Evolutionary conservation across 2,329 filamentous ascomycete genomes (phyloP), one percentile per base, ranked within the genome.

Genomic region (Scytalidium sp.): DNA sequence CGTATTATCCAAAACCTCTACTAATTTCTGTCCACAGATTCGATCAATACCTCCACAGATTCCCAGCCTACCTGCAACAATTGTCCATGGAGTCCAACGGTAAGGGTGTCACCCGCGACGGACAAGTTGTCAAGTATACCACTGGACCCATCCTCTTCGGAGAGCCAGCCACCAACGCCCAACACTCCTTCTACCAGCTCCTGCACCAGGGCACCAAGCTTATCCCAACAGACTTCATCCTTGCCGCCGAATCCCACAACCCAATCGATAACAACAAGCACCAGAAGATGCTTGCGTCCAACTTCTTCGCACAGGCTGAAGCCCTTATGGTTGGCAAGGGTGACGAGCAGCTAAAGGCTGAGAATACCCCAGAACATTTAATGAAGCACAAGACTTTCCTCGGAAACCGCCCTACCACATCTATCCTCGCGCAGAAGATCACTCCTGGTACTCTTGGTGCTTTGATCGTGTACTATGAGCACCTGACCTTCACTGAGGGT

Each of bases 101-200:
- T 68, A 99, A 99, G 81, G 90, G 88, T 54, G 91, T 97, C 66
- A 96, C 93, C 55, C 84, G 82, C n/a, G 90, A 94, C 64, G 86
- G 91, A 32, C 83, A 86, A 57, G 87, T 95, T 53, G 92, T 96
- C 67, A 96, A 96, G 76, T 99, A 99, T 79, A 97, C 92, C 51
- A 99, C 94, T 32, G 93, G 94, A 44, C 84, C 94, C 48, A 93
- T 99, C 67, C 78, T 99, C 56, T 99, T 99, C 68, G 94, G 94
- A 67, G 94, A 99, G 80, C 94, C 94, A 47, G 95, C 91, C 73
- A 99, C 94, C 70, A 99, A 99, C 69, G 94, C 94, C 41, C 94
- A 99, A 78, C 94, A 99, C 83, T 97, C 94, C 54, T 99, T 99
- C 85, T 99, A 96, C 87, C 94, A 99, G 81, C 87, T 99, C 43